Base-by-base conservation (phyloP, 441 rosid species). In the Arabidopsis lyrata region DNA sequence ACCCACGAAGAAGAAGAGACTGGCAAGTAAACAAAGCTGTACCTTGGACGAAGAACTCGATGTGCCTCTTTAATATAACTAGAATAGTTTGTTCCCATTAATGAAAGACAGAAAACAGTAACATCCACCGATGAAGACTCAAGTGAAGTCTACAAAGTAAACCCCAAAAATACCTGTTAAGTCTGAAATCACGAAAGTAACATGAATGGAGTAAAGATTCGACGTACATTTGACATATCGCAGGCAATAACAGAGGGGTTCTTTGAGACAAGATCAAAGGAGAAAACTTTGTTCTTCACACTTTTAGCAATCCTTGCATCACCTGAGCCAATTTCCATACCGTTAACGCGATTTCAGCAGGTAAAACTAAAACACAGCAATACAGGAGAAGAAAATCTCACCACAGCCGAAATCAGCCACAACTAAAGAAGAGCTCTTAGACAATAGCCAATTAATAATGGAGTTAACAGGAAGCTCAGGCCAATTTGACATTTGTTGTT, bases 331-430 rank as follows among this genome's bases (percentile, higher is more conserved):
- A 22, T 22, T 4, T 20, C 12, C 41, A 42, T 22, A 4, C 10
- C 27, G 12, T 11, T 59, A 38, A 0, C 66, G 56, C 10, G 8
- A 12, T 13, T 65, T 35, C 32, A 50, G 8, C 31, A 22, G n/a
- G 31, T 9, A 50, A 50, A 11, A 22, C 0, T 0, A 18, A 45
- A 0, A 8, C 11, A 58, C 42, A 67, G 35, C 11, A n/a, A 27
- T 34, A 73, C 8, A 61, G 56, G 13, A 49, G 53, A 8, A 73
- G 75, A 66, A 63, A 81, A 55, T 15, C 90, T 88, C 73, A 95
- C 99, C 97, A 69, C 99, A 94, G 42, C 99, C 99, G 74, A 94
- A 94, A 88, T 94, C 99, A 66, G 99, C 96, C 16, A 94, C 94
- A 12, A 86, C 81, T 68, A 95, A 67, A 70, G 95, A 88, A 77